Conservation (phyloP, 2,329 filamentous ascomycete species). For the Sordariomycetes sp. region DNA sequence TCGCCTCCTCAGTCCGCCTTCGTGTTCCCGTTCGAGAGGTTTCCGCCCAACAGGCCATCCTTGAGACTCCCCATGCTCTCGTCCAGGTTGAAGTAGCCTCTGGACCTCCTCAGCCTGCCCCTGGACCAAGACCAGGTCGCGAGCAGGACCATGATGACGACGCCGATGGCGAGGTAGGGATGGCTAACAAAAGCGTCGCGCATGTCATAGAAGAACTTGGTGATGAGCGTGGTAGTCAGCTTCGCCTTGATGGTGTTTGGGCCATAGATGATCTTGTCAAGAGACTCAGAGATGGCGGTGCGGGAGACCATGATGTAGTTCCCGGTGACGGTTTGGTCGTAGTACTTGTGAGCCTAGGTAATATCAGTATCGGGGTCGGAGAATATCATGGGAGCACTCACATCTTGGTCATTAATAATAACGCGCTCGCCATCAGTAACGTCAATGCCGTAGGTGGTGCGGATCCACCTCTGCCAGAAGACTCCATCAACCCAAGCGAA, state of each 20-base stretch:
- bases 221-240: constrained; percentile 63
- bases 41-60: constrained; percentile 52
- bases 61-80: constrained; percentile 48
- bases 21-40: constrained; percentile 16
- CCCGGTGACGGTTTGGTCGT: constrained; percentile 84
- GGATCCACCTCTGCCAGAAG: constrained; percentile 96
- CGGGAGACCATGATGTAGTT: constrained; percentile 84
- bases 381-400: constrained; percentile 51
- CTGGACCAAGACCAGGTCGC: constrained; percentile 44
- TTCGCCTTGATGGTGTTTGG: constrained; percentile 68
- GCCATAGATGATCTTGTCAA: constrained; percentile 59
- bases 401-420: constrained; percentile 94
- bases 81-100: constrained; percentile 54
- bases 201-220: constrained; percentile 63
- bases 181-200: constrained; percentile 49
- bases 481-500: constrained; percentile 97
- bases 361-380: not conserved
- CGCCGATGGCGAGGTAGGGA: constrained; percentile 47
- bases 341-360: constrained; percentile 90
- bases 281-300: constrained; percentile 82
- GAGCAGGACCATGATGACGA: constrained; percentile 47
- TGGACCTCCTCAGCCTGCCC: constrained; percentile 39
- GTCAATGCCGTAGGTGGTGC: constrained; percentile 89
- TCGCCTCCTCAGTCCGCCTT: constrained; percentile 21
- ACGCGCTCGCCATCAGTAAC: constrained; percentile 82